Evolutionary conservation across 1,139 yeast genomes (phyloP).

Genomic region (Hemisphaericaspora lyxosophila): DNA sequence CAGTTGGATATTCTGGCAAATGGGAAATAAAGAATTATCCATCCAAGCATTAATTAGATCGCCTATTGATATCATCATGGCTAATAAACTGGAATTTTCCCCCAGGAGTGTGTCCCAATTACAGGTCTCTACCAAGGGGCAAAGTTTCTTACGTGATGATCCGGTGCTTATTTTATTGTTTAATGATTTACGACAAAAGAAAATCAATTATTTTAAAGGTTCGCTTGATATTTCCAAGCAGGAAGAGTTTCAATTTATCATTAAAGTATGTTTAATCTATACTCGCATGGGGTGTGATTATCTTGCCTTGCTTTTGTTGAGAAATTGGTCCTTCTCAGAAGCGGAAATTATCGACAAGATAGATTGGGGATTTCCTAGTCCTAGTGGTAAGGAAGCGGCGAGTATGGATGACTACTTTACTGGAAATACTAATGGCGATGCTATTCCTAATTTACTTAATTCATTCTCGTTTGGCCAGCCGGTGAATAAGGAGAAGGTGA

Average conservation of each 20-base stretch:
- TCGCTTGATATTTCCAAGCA: slow-evolving; percentile 44
- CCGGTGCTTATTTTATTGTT: slow-evolving; percentile 76
- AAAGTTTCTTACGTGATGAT: slow-evolving; percentile 68
- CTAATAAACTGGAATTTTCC: slow-evolving; percentile 21
- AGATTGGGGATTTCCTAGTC: slow-evolving; percentile 10
- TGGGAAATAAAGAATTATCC: slow-evolving; percentile 51
- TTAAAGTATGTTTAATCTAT: slow-evolving; percentile 66
- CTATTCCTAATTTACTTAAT: slow-evolving; percentile 5
- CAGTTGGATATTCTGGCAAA: slow-evolving; percentile 79
- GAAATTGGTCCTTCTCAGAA: slow-evolving; percentile 65
- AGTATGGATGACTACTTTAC: slow-evolving; percentile 3
- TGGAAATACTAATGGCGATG: slow-evolving; percentile 9
- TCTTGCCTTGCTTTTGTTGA: slow-evolving; percentile 60
- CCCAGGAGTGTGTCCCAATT: slow-evolving; percentile 20
- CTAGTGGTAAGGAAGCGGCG: slow-evolving; percentile 3
- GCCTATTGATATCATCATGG: slow-evolving; percentile 45
- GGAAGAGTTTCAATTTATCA: slow-evolving; percentile 61
- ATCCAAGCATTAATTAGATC: slow-evolving; percentile 65
- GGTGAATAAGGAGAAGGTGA: background rate
- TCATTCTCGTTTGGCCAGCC: slow-evolving; percentile 4
- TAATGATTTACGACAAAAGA: slow-evolving; percentile 54
- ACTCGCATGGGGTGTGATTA: slow-evolving; percentile 91
- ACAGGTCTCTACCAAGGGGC: slow-evolving; percentile 24
- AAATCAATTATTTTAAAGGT: slow-evolving; percentile 49
- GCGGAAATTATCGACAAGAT: slow-evolving; percentile 14